Percentiles rank a stretch among this genome's conserved stretches.
Evolutionary conservation across 768 basidiomycete genomes (phyloP).

Genomic region (Xanthoconium purpureum): DNA sequence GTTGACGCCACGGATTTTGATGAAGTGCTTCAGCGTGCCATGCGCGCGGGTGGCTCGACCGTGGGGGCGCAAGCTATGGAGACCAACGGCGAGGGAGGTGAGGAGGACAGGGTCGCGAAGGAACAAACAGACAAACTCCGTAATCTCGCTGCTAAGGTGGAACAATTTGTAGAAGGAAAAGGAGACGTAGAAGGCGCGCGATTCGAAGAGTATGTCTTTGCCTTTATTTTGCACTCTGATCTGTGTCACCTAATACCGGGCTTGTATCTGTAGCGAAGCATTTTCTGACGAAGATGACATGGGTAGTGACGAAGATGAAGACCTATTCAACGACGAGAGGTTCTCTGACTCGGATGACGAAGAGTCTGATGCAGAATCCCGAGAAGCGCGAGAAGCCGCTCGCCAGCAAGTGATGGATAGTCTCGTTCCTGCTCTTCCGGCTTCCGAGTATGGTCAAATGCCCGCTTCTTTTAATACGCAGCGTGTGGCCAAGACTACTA

Average conservation of each 20-base stretch:
- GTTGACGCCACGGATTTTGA: constrained; percentile 77
- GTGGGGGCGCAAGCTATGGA: constrained; percentile 46
- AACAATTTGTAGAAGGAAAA: constrained; percentile 85
- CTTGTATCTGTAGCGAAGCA: constrained; percentile 46
- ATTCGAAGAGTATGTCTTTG: constrained; percentile 77
- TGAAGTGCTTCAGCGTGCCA: constrained; percentile 53
- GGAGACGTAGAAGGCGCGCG: constrained; percentile 86
- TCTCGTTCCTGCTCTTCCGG: constrained; percentile 76
- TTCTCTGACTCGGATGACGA: constrained; percentile 46
- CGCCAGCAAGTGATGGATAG: constrained; percentile 70
- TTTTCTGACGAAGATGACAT: constrained; percentile 61
- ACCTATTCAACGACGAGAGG: constrained; percentile 42
- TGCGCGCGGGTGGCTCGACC: constrained; percentile 13
- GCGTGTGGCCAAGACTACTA: constrained; percentile 47
- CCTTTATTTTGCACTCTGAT: background rate
- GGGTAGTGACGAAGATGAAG: constrained; percentile 24
- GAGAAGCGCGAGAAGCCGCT: constrained; percentile 32
- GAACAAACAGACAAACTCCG: constrained; percentile 70
- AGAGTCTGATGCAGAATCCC: constrained; percentile 33
- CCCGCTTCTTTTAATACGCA: constrained; percentile 74
- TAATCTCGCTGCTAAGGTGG: constrained; percentile 80
- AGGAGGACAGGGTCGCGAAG: constrained; percentile 47
- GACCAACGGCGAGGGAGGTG: constrained; percentile 36
- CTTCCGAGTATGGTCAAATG: constrained; percentile 89
- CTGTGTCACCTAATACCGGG: background rate